Conservation (phyloP, 2,329 filamentous ascomycete species). For the Plenodomus tracheiphilus region DNA sequence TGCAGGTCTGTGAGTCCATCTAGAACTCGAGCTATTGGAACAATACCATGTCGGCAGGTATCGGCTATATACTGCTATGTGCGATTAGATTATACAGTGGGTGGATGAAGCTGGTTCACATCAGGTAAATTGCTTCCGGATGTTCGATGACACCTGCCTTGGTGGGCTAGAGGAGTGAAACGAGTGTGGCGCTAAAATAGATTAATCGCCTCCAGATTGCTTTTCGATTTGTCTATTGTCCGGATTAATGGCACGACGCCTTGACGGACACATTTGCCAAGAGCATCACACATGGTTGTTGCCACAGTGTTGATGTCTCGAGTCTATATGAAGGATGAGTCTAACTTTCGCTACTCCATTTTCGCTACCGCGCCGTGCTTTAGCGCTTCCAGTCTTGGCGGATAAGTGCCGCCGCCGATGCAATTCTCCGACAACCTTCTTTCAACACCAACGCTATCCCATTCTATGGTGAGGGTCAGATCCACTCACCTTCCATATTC, state of each 20-base stretch:
- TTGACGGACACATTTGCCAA: not conserved
- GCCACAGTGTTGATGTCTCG: not conserved
- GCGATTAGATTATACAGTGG: not conserved
- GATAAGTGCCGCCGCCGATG: conserved; percentile 4
- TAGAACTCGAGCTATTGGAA: not conserved
- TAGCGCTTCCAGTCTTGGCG: conserved; percentile 6
- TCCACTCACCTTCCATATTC: not conserved
- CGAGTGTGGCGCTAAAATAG: conserved; percentile 17
- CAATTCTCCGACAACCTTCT: conserved; percentile 5
- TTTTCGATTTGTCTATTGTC: not conserved
- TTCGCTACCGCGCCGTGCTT: conserved; percentile 1
- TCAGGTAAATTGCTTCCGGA: not conserved
- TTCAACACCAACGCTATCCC: conserved; percentile 6
- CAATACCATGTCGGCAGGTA: not conserved
- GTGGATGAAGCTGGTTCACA: conserved; percentile 3
- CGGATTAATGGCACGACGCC: not conserved
- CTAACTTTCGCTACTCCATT: conserved; percentile 4
- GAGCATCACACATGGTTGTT: not conserved
- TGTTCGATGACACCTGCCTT: conserved; percentile 5
- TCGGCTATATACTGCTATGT: conserved; percentile 1
- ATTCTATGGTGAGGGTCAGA: not conserved
- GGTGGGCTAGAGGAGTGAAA: conserved; percentile 19
- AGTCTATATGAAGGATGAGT: conserved; percentile 1
- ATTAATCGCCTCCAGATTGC: conserved; percentile 7
- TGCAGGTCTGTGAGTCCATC: not conserved